Evolutionary conservation across 2,329 filamentous ascomycete genomes (phyloP), one percentile per base, ranked within the genome.

Genomic region (Pseudocercospora vitis): DNA sequence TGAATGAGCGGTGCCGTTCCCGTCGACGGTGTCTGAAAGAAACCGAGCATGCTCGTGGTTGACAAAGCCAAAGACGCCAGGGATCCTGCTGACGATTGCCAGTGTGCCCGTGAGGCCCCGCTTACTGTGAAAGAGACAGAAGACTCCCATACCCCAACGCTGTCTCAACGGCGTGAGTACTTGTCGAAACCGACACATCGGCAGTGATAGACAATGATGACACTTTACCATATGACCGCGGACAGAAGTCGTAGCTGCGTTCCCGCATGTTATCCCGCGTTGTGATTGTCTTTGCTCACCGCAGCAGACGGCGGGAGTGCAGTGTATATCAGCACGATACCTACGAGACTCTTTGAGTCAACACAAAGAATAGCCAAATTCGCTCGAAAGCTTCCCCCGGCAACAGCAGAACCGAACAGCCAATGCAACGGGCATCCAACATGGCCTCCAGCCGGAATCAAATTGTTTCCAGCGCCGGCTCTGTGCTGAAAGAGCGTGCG

Each of bases 91-190:
- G 9, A 26, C 40, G 40, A 45, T 16, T 14, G 24, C 42, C 42
- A 45, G 29, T 45, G 11, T 14, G 16, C n/a, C 42, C 42, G 42
- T 24, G 21, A 45, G 23, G 42, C 42, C 19, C 42, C 42, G 42
- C 42, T 31, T 28, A 45, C 26, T 45, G 12, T 45, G 42, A 45
- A 45, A 45, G 42, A 45, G 42, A 45, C 42, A 26, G 24, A 28
- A 18, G 42, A 45, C 42, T 35, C 42, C 29, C 42, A 14, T 14
- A 28, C n/a, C n/a, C n/a, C n/a, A n/a, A n/a, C n/a, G n/a, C n/a
- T n/a, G 42, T 24, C 42, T 12, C 42, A 45, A 45, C 42, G n/a
- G 18, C 42, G 14, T 45, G 23, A 18, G 14, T 16, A 28, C 21
- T 19, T 31, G 16, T 45, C 42, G 42, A 29, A 45, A 45, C 21